Conservation (phyloP, 805 yeast species). For the Lipomyces oligophaga region DNA sequence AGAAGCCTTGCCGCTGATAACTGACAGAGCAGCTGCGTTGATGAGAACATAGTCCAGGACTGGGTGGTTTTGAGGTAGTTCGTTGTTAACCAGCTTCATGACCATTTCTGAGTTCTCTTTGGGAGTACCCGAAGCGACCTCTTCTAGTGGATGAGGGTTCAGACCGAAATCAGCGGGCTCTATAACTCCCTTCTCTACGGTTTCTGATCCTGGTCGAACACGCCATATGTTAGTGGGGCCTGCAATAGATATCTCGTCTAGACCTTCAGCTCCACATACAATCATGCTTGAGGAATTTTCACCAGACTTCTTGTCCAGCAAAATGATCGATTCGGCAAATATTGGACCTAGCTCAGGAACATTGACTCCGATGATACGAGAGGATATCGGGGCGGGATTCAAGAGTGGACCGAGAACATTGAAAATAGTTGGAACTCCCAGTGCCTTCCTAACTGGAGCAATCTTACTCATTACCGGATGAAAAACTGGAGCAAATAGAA, state of each 20-base stretch:
- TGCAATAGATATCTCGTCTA: slow-evolving; percentile 90
- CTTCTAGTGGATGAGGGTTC: slow-evolving; percentile 60
- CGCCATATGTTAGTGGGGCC: slow-evolving; percentile 82
- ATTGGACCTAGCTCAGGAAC: slow-evolving; percentile 72
- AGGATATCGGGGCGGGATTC: slow-evolving; percentile 79
- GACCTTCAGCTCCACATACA: slow-evolving; percentile 87
- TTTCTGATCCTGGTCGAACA: slow-evolving; percentile 38
- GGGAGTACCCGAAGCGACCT: slow-evolving; percentile 83
- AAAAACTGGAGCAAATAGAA: slow-evolving; percentile 87
- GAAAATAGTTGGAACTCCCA: slow-evolving; percentile 91
- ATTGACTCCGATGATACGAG: slow-evolving; percentile 88
- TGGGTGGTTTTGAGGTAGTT: slow-evolving; percentile 46
- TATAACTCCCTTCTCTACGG: slow-evolving; percentile 33
- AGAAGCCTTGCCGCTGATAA: slow-evolving; percentile 62
- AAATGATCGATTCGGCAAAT: slow-evolving; percentile 75
- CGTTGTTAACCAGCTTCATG: slow-evolving; percentile 46
- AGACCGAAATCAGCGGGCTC: slow-evolving; percentile 66
- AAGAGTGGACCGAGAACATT: slow-evolving; percentile 90
- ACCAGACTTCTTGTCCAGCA: slow-evolving; percentile 50
- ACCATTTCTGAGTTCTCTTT: slow-evolving; percentile 70
- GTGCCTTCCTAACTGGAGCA: slow-evolving; percentile 65
- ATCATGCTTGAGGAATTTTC: slow-evolving; percentile 59
- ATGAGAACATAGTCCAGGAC: slow-evolving; percentile 83
- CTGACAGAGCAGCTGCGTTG: slow-evolving; percentile 85
- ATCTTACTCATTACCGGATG: slow-evolving; percentile 88